Evolutionary conservation across 2,329 filamentous ascomycete species (phyloP).

Genomic region (Apiospora malaysiana): DNA sequence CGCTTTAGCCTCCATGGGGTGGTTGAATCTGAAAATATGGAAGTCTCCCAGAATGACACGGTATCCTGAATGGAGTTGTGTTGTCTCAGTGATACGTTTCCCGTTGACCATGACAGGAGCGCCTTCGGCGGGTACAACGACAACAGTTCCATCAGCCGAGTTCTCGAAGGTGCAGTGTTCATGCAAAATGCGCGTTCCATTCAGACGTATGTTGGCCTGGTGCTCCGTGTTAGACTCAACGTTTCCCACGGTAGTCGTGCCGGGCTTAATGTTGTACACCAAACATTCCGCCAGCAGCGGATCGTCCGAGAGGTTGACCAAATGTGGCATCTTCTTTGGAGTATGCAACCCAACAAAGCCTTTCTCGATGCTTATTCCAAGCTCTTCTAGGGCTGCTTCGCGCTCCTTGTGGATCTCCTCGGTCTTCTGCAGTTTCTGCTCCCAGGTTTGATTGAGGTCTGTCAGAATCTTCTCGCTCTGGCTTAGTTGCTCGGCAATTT

Average conservation of each 20-base stretch:
- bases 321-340: conserved; percentile 98
- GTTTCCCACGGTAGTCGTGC: conserved; percentile 91
- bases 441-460: conserved; percentile 98
- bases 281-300: conserved; percentile 93
- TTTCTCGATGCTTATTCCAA: conserved; percentile 99
- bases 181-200: conserved; percentile 89
- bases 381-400: conserved; percentile 91
- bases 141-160: conserved; percentile 84
- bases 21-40: conserved; percentile 98
- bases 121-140: conserved; percentile 85
- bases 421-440: conserved; percentile 92
- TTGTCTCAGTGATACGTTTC: conserved; percentile 83
- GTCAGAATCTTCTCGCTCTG: conserved; percentile 96
- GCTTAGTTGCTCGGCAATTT: conserved; percentile 94
- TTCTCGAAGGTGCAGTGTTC: conserved; percentile 97
- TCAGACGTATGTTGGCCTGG: conserved; percentile 87
- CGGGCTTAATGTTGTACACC: conserved; percentile 97
- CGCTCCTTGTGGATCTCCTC: conserved; percentile 98
- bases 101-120: conserved; percentile 99
- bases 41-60: conserved; percentile 97
- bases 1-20: conserved; percentile 92
- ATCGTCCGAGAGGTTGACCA: conserved; percentile 96
- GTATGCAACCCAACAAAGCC: conserved; percentile 94
- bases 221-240: conserved; percentile 79
- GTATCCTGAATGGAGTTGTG: conserved; percentile 87